Percentiles rank a stretch among this genome's conserved stretches.
Evolutionary conservation across 768 basidiomycete genomes (phyloP).

Genomic region (Holtermanniella nyarrowii): DNA sequence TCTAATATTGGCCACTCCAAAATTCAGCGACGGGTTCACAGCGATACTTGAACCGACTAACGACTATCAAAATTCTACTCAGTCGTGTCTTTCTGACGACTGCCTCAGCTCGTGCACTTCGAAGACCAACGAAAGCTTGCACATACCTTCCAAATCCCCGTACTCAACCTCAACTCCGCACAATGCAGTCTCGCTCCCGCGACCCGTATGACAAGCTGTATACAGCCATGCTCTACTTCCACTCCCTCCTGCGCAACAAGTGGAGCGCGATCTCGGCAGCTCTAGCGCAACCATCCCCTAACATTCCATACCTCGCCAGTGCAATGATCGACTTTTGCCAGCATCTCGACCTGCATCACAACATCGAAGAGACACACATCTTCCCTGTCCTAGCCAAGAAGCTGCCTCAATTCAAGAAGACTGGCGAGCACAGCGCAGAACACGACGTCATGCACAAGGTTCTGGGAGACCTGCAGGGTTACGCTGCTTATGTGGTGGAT

Average conservation of each 20-base stretch:
- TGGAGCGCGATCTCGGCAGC: background rate
- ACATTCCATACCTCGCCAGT: background rate
- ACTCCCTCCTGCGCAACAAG: background rate
- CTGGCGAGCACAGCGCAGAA: background rate
- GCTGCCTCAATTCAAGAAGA: background rate
- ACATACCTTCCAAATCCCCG: too few relatives aligned
- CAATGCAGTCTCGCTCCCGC: background rate
- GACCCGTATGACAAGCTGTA: background rate
- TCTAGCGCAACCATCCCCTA: background rate
- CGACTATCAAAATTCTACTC: too few relatives aligned
- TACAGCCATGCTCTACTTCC: background rate
- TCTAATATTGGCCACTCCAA: too few relatives aligned
- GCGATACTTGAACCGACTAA: too few relatives aligned
- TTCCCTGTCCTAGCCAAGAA: background rate
- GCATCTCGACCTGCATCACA: background rate
- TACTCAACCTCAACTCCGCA: background rate
- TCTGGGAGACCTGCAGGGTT: background rate
- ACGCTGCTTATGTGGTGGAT: background rate
- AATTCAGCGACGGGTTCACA: too few relatives aligned
- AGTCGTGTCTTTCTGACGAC: too few relatives aligned
- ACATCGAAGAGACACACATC: background rate
- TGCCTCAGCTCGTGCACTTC: too few relatives aligned
- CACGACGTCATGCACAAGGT: background rate
- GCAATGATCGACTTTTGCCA: background rate
- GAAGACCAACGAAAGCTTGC: too few relatives aligned